Base-by-base conservation (phyloP, 2,329 filamentous ascomycete species). In the Ilyonectria sp. region DNA sequence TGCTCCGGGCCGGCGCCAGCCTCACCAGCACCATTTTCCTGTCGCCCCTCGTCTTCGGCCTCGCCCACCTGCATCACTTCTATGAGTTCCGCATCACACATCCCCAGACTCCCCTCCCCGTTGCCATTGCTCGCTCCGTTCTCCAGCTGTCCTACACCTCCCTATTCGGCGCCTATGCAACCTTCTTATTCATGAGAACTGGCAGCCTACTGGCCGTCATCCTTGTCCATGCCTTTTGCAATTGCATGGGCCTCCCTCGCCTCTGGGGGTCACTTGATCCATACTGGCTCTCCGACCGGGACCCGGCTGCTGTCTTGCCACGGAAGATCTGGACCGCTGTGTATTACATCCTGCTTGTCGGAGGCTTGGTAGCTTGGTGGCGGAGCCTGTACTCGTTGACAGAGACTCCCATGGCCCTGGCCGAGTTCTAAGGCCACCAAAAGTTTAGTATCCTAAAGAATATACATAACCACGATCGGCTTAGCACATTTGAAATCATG, bases 41-140 rank as follows among this genome's bases (percentile, higher is more conserved):
- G 11, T 93, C 94, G 1, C 95, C 95, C 7, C 84, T 98, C 11
- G 92, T 97, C 79, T 98, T 98, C 78, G 95, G 95, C 58, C 90
- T 97, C 50, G 95, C 96, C 8, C 96, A 99, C 82, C 82, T 97
- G 54, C 95, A 99, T 82, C 96, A 99, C 82, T 94, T 97, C 79
- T 97, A 97, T 83, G 96, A 98, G 82, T 97, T 97, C 81, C 89
- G 92, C 63, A 85, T 97, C 64, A 93, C 92, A 1, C 90, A 97
- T 74, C 93, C 94, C 9, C 85, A 89, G 69, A 90, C 92, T 2
- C 88, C 93, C 1, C 77, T 91, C 13, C 71, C 86, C 1, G 85
- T 89, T 2, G 90, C 92, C 7, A 76, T 96, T 6, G 77, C 93
- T 31, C 90, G 94, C 56, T 94, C 94, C 2, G 71, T 94, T 11